phyloP scores from a whole-genome alignment of 2,329 filamentous ascomycete species.

The Aspergillus phoenicis region DNA sequence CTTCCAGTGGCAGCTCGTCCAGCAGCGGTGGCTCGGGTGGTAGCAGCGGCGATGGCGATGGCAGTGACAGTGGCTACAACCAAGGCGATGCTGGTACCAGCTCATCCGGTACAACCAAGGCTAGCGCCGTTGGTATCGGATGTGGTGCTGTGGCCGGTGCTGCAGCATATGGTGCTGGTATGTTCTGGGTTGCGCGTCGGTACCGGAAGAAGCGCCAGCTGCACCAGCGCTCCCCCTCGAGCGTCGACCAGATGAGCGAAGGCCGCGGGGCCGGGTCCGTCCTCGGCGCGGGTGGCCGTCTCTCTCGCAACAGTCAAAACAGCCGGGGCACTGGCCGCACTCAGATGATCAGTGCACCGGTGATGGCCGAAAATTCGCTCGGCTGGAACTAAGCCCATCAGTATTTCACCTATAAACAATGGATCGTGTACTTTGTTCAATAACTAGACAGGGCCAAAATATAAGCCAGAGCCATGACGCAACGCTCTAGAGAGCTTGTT shows the following conservation, averaged over 20 bases:
- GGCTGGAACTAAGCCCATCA: constrained; percentile 80
- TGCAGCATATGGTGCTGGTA: constrained; percentile 86
- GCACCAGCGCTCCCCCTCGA: constrained; percentile 76
- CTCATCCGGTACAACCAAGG: constrained; percentile 39
- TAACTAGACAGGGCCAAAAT: constrained; percentile 22
- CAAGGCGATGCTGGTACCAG: constrained; percentile 54
- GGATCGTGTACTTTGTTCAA: constrained; percentile 12
- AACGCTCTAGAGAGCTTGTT: constrained; percentile 6
- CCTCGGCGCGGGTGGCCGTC: constrained; percentile 49
- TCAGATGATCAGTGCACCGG: constrained; percentile 80
- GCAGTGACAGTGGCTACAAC: constrained; percentile 43
- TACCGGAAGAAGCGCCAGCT: constrained; percentile 84
- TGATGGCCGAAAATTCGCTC: constrained; percentile 91
- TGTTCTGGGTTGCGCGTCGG: constrained; percentile 88
- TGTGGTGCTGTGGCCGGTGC: constrained; percentile 76
- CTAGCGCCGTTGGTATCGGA: constrained; percentile 66
- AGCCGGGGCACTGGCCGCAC: constrained; percentile 70
- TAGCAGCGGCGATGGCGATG: constrained; percentile 44
- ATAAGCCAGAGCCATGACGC: constrained; percentile 10
- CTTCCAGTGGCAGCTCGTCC: constrained; percentile 41
- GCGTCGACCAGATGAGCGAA: constrained; percentile 67
- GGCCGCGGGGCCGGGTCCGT: constrained; percentile 51
- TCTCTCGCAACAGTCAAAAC: constrained; percentile 55
- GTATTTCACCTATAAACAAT: constrained; percentile 3
- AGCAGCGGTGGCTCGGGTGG: constrained; percentile 39